Conservation (phyloP, 2,329 filamentous ascomycete species). For the Pezizomycotina sp. region DNA sequence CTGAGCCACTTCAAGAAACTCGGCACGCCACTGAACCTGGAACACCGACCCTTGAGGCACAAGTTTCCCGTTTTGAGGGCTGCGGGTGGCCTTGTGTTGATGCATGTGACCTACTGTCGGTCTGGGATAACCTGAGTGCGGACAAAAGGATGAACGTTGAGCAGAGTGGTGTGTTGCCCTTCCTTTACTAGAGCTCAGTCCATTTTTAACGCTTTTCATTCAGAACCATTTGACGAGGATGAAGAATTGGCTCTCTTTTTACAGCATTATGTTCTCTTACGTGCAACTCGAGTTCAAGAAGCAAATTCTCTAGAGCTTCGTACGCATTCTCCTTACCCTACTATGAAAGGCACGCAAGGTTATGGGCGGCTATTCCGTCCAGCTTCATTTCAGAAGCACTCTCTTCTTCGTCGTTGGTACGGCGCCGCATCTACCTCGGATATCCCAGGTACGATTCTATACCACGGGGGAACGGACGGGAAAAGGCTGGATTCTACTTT, state of each 20-base stretch:
- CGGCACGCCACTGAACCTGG: slow-evolving; percentile 56
- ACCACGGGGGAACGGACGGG: slow-evolving; percentile 12
- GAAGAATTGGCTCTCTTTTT: slow-evolving; percentile 80
- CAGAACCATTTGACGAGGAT: slow-evolving; percentile 90
- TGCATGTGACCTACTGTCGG: slow-evolving; percentile 59
- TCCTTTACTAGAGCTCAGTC: too few species aligned
- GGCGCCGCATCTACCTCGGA: slow-evolving; percentile 4
- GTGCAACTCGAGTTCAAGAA: too few species aligned
- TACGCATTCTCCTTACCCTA: too few species aligned
- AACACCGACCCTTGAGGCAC: slow-evolving; percentile 49
- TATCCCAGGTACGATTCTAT: slow-evolving; percentile 1
- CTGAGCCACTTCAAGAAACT: slow-evolving; percentile 66
- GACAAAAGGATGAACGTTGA: slow-evolving; percentile 42
- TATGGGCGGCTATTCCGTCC: too few species aligned
- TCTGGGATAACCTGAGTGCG: slow-evolving; percentile 55
- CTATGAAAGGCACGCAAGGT: too few species aligned
- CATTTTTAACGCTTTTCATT: too few species aligned
- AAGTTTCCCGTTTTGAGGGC: slow-evolving; percentile 48
- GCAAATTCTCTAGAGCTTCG: too few species aligned
- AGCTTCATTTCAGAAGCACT: not conserved
- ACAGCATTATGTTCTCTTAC: slow-evolving; percentile 66
- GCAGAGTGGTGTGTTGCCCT: too few species aligned
- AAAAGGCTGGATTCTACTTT: slow-evolving; percentile 9
- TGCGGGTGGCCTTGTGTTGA: slow-evolving; percentile 51
- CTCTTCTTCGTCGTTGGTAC: slow-evolving; percentile 7